phyloP scores from a whole-genome alignment of 352 stramenopile species.

The Albugo laibachii region DNA sequence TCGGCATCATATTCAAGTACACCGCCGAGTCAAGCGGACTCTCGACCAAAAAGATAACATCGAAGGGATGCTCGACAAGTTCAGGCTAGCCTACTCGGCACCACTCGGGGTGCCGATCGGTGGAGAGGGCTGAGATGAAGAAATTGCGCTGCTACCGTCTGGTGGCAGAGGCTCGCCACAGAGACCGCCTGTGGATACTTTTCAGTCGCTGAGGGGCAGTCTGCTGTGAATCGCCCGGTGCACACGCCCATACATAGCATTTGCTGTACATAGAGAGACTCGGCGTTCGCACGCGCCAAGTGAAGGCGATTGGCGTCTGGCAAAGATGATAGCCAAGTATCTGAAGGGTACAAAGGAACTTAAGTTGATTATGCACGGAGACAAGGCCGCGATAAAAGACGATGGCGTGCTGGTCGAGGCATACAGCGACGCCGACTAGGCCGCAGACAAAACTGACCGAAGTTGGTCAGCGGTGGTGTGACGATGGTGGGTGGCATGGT shows the following conservation, averaged over 20 bases:
- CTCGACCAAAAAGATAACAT: background rate
- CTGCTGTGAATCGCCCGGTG: background rate
- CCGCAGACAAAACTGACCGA: constrained; percentile 7
- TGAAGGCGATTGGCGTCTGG: background rate
- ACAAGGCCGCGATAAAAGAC: background rate
- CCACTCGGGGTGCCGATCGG: background rate
- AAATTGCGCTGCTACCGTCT: background rate
- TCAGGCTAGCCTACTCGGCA: background rate
- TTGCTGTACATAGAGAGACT: background rate
- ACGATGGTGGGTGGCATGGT: constrained; percentile 7
- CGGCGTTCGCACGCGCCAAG: background rate
- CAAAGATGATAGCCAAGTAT: background rate
- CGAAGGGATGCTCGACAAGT: background rate
- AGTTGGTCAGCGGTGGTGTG: constrained; percentile 8
- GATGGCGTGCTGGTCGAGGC: background rate
- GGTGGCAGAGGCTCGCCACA: background rate
- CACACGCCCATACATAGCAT: background rate
- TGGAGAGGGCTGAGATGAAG: background rate
- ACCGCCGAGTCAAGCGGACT: background rate
- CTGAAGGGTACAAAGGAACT: background rate
- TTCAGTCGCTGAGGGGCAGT: background rate
- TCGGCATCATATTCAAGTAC: background rate
- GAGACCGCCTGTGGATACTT: background rate
- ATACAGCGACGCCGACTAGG: constrained; percentile 11
- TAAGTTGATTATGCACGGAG: background rate